phyloP scores from a whole-genome alignment of 495 filamentous ascomycete genomes.

The Halenospora varia region DNA sequence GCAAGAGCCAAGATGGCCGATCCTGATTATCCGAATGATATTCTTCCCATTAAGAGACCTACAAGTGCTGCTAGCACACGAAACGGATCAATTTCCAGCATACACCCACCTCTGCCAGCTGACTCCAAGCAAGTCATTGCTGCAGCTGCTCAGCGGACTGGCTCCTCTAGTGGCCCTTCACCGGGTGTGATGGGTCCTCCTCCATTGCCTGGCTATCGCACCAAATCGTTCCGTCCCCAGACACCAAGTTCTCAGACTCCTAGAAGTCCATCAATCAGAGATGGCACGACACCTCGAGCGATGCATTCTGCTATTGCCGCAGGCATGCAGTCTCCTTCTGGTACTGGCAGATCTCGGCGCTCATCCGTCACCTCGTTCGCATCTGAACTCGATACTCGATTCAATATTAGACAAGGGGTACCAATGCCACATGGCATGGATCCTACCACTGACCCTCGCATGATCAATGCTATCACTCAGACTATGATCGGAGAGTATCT shows the following conservation, averaged over 20 bases:
- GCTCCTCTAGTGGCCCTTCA: constrained; percentile 21
- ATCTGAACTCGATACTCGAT: constrained; percentile 86
- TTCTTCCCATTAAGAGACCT: constrained; percentile 17
- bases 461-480: constrained; percentile 99
- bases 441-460: constrained; percentile 79
- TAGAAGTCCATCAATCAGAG: constrained; percentile 31
- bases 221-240: constrained; percentile 53
- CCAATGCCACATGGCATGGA: constrained; percentile 56
- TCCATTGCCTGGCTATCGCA: constrained; percentile 65
- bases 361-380: constrained; percentile 94
- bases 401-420: constrained; percentile 65
- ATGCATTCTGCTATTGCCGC: constrained; percentile 30
- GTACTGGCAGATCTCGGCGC: constrained; percentile 32
- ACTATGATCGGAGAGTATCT: constrained; percentile 99
- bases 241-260: constrained; percentile 54
- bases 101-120: constrained; percentile 70
- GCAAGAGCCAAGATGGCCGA: constrained; percentile 18
- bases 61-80: constrained; percentile 17
- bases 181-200: constrained; percentile 78
- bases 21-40: constrained; percentile 17
- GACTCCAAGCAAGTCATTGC: constrained; percentile 84
- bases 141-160: constrained; percentile 60
- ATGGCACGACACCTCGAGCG: constrained; percentile 50
- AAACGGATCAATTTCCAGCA: constrained; percentile 23
- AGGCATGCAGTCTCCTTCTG: constrained; percentile 37